Conservation (phyloP, 1,284 basidiomycete species). For the Sutorius eximius region DNA sequence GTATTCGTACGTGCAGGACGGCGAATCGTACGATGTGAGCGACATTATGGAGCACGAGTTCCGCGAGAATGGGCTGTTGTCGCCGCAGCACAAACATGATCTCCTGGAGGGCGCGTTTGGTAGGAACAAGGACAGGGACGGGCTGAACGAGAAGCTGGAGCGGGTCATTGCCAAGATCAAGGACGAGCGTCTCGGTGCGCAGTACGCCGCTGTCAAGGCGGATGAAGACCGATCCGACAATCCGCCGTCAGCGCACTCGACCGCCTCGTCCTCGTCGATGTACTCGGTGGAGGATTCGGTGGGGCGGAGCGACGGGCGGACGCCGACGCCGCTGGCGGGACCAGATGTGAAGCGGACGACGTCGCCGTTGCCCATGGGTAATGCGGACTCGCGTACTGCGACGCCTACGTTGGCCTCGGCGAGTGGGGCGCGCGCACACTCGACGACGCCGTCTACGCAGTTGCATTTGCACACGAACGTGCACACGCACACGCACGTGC, state of each 20-base stretch:
- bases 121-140: constrained; percentile 54
- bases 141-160: constrained; percentile 71
- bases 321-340: constrained; percentile 30
- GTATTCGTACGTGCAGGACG: constrained; percentile 90
- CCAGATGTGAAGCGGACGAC: constrained; percentile 23
- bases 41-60: constrained; percentile 89
- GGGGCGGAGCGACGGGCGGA: constrained; percentile 22
- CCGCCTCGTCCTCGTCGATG: constrained; percentile 48
- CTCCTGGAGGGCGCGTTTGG: constrained; percentile 66
- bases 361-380: constrained; percentile 24
- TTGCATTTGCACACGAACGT: constrained; percentile 7
- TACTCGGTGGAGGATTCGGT: constrained; percentile 53
- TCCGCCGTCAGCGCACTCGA: constrained; percentile 39
- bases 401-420: constrained; percentile 31
- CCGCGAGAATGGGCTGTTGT: constrained; percentile 42
- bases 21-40: constrained; percentile 88
- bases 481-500: constrained; percentile 10
- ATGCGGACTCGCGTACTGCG: constrained; percentile 30
- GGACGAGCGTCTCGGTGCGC: constrained; percentile 40
- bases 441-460: constrained; percentile 43
- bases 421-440: constrained; percentile 25
- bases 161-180: constrained; percentile 78
- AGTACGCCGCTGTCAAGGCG: constrained; percentile 15
- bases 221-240: constrained; percentile 18
- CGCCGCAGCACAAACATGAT: constrained; percentile 48